Evolutionary conservation across 2,329 filamentous ascomycete genomes (phyloP), one percentile per base, ranked within the genome.

Genomic region (Ophiostoma tasmaniense): DNA sequence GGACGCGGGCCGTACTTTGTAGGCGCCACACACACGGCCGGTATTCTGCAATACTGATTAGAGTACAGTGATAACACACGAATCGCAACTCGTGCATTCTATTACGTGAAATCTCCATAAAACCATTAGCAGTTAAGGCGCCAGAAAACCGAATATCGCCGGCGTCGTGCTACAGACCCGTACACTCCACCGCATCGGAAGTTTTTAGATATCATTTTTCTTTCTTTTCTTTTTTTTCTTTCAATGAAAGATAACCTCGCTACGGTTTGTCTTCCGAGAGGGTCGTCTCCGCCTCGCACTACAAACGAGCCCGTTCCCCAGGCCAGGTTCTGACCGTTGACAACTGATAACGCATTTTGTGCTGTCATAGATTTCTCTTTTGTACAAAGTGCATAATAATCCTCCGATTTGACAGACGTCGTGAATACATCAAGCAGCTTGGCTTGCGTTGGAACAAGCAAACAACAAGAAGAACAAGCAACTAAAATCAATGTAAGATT

Each of bases 1-100:
- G 61, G 25, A 64, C 61, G 61, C 61, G 61, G 61, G 17, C 33
- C 61, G 61, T n/a, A n/a, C n/a, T n/a, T n/a, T n/a, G 33, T 64
- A 64, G 30, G 28, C 59, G 14, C 37, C 13, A 39, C 37, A 39
- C 11, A 39, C 59, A 33, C 59, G 59, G 59, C 50, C 28, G 5
- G 37, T 6, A 45, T 17, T 39, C 37, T 39, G 37, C 33, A 33
- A 8, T 33, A 33, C 33, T 33, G 33, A 33, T 4, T 5, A 33
- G 33, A 33, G 33, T 33, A 33, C 33, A 8, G 33, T 33, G 3
- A 2, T 33, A 8, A 33, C 3, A 33, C 33, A 33, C 5, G 17
- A 50, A n/a, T 17, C 5, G 45, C 45, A 55, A 25, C 50, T 55
- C 10, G 22, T 14, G 45, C 17, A 55, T 22, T 55, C 50, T 55